A percentile compares a stretch with the other conserved stretches of the same genome.
Conservation (phyloP, 2,329 filamentous ascomycete genomes). For the Lachnellula arida region DNA sequence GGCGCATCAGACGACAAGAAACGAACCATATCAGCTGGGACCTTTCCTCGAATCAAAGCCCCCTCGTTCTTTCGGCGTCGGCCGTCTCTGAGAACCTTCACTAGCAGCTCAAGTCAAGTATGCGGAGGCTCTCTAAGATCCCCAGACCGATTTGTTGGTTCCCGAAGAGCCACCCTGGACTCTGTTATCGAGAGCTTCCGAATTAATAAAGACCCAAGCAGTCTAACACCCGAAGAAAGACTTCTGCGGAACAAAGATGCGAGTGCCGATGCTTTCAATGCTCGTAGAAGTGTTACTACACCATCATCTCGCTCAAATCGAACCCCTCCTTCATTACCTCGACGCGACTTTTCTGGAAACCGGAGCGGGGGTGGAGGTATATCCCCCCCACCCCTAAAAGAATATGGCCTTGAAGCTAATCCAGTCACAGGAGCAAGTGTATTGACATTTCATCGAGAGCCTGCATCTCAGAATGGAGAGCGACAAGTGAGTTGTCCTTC, state of each 20-base stretch:
- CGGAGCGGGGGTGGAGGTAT: conserved; percentile 23
- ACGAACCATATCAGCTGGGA: conserved; percentile 8
- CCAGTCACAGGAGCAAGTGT: conserved; percentile 24
- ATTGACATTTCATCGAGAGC: conserved; percentile 29
- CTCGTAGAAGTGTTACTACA: conserved; percentile 29
- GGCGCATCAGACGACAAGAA: conserved; percentile 14
- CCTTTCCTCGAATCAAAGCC: conserved; percentile 15
- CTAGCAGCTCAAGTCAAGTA: conserved; percentile 15
- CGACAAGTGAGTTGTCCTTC: conserved; percentile 27
- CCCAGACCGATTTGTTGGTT: conserved; percentile 56
- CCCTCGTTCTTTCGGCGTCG: conserved; percentile 14
- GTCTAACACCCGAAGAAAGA: conserved; percentile 43
- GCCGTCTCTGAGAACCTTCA: conserved; percentile 18
- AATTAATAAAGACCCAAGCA: conserved; percentile 43
- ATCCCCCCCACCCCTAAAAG: background rate
- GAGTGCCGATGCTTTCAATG: conserved; percentile 49
- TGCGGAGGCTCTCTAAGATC: conserved; percentile 21
- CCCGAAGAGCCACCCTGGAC: conserved; percentile 37
- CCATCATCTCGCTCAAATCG: conserved; percentile 18
- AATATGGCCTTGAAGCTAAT: conserved; percentile 5
- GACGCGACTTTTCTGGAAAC: conserved; percentile 21
- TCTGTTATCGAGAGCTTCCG: conserved; percentile 45
- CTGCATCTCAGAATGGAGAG: conserved; percentile 21
- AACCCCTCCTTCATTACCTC: conserved; percentile 1
- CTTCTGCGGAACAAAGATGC: conserved; percentile 39